A percentile compares a stretch with the other conserved stretches of the same genome.
Evolutionary conservation across 768 basidiomycete species (phyloP).

Genomic region (Amanita phalloides): DNA sequence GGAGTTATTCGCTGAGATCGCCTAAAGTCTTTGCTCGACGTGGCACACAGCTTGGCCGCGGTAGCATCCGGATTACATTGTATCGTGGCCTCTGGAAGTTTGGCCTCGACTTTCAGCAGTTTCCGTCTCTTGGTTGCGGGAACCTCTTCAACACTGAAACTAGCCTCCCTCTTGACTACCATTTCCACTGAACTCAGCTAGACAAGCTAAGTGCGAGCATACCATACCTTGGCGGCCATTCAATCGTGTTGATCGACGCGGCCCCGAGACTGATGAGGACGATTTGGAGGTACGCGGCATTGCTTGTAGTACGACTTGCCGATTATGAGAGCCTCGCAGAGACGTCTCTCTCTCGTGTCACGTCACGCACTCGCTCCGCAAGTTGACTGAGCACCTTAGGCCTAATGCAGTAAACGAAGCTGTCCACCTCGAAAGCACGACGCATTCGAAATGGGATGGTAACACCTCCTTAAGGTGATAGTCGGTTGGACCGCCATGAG

Average conservation of each 20-base stretch:
- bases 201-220: not conserved
- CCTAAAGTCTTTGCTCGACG: slow-evolving; percentile 18
- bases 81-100: not conserved
- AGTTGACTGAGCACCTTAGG: not conserved
- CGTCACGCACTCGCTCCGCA: not conserved
- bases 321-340: not conserved
- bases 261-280: not conserved
- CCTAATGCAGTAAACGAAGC: not conserved
- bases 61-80: slow-evolving; percentile 6
- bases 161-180: slow-evolving; percentile 4
- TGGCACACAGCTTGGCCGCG: slow-evolving; percentile 9
- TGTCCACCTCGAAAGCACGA: not conserved
- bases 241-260: slow-evolving; percentile 21
- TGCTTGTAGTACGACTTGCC: not conserved
- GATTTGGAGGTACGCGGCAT: slow-evolving; percentile 12
- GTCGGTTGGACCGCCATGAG: not conserved
- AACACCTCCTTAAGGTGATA: not conserved
- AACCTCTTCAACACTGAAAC: slow-evolving; percentile 2
- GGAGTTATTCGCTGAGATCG: slow-evolving; percentile 30
- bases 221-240: slow-evolving; percentile 16
- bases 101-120: slow-evolving; percentile 3
- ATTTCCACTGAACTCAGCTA: slow-evolving; percentile 4
- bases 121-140: slow-evolving; percentile 7
- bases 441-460: not conserved
- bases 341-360: not conserved